Evolutionary conservation across 2,329 filamentous ascomycete genomes (phyloP).

Genomic region (Cladosporium halotolerans): DNA sequence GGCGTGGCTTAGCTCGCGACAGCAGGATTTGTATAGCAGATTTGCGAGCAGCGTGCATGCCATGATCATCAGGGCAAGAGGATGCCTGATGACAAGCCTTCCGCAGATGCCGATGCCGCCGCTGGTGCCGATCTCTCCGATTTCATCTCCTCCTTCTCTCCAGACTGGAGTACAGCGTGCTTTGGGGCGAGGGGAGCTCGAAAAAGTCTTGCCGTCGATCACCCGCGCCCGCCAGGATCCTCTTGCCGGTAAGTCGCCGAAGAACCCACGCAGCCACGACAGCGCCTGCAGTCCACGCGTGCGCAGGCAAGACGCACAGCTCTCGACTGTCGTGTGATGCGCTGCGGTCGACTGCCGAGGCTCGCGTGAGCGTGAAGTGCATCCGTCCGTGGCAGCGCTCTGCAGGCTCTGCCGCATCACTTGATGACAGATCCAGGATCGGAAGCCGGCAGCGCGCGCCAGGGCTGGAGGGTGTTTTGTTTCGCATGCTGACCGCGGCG

Average conservation of each 20-base stretch:
- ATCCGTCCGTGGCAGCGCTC: too few species aligned
- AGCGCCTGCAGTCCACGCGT: background rate
- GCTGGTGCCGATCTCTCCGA: constrained; percentile 1
- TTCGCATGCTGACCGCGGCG: too few species aligned
- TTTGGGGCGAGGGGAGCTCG: too few species aligned
- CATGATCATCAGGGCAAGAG: background rate
- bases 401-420: too few species aligned
- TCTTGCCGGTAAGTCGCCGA: too few species aligned
- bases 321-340: constrained; percentile 6
- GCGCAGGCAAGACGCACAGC: background rate
- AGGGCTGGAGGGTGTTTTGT: too few species aligned
- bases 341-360: constrained; percentile 3
- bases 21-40: background rate
- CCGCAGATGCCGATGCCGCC: constrained; percentile 3
- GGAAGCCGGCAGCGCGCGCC: too few species aligned
- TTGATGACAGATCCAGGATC: too few species aligned
- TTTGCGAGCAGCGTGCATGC: background rate
- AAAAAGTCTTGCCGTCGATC: too few species aligned
- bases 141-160: background rate
- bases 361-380: background rate
- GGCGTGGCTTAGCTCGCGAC: too few species aligned
- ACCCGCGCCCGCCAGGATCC: too few species aligned
- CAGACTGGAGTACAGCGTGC: too few species aligned
- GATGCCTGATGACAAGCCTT: background rate
- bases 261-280: background rate